These are phyloP conservation scores for Cutaneotrichosporon dermatis DNA, from an alignment of 1,284 basidiomycete genomes.

Conservation along the genomic window DNA sequence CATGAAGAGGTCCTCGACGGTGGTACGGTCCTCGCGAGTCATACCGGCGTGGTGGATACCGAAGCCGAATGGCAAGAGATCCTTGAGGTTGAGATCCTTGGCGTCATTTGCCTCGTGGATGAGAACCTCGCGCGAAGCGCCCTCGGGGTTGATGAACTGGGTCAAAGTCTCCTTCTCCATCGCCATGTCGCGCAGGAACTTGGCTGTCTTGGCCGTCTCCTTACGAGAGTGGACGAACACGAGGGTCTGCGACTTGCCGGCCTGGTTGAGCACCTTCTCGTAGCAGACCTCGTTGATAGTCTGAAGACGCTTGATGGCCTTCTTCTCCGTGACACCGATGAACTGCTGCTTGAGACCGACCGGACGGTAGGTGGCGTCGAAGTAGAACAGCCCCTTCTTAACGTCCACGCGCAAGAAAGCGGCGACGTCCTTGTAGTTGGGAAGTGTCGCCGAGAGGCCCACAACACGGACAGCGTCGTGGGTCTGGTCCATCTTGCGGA, in stretches of 20 bases:
- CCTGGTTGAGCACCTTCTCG: constrained; percentile 94
- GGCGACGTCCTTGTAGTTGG: constrained; percentile 98
- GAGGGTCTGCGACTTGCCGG: constrained; percentile 69
- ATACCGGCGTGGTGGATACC: constrained; percentile 99
- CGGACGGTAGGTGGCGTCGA: constrained; percentile 88
- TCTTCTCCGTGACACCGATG: constrained; percentile 97
- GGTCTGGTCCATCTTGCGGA: constrained; percentile 92
- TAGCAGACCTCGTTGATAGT: constrained; percentile 99
- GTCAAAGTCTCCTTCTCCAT: constrained; percentile 95
- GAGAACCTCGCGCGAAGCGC: constrained; percentile 80
- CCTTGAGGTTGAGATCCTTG: constrained; percentile 77
- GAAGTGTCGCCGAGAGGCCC: constrained; percentile 91
- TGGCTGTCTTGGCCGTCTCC: constrained; percentile 96
- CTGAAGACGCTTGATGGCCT: constrained; percentile 97
- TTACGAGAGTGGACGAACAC: constrained; percentile 99
- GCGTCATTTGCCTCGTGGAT: constrained; percentile 78
- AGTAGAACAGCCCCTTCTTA: constrained; percentile 91
- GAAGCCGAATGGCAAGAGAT: constrained; percentile 92
- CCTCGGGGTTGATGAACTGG: constrained; percentile 88
- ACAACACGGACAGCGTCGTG: constrained; percentile 88
- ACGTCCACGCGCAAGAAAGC: constrained; percentile 94
- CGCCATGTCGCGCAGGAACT: constrained; percentile 89
- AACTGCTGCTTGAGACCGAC: constrained; percentile 96
- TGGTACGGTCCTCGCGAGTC: constrained; percentile 84
- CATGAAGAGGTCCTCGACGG: constrained; percentile 92